A percentile compares a stretch with the other conserved stretches of the same genome.
Evolutionary conservation across 345 rosid species (phyloP).

Genomic region (Citrus australasica): DNA sequence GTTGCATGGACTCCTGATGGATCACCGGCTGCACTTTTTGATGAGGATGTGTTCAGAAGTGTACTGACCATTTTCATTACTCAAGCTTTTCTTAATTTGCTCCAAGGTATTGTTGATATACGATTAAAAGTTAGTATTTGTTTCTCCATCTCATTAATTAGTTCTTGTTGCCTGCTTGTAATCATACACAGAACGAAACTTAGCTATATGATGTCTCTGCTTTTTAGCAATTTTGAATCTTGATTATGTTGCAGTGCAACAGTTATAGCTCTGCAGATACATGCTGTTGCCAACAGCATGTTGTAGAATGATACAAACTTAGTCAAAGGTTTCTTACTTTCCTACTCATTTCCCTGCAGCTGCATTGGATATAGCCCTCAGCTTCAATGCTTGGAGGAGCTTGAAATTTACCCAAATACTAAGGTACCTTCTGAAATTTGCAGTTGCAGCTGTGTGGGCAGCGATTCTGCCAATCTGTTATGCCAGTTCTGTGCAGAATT

Average conservation of each 20-base stretch:
- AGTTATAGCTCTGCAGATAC: conserved; percentile 9
- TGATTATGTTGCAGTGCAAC: not conserved
- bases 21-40: conserved; percentile 59
- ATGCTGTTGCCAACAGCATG: conserved; percentile 2
- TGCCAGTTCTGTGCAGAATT: conserved; percentile 65
- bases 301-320: not conserved
- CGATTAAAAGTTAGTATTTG: not conserved
- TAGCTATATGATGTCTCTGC: not conserved
- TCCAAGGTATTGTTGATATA: conserved; percentile 55
- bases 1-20: conserved; percentile 77
- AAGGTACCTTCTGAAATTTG: conserved; percentile 73
- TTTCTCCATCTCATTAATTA: not conserved
- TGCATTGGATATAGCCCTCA: conserved; percentile 72
- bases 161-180: not conserved
- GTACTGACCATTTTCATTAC: conserved; percentile 87
- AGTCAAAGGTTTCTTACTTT: conserved; percentile 1
- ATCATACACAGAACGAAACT: not conserved
- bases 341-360: conserved; percentile 41
- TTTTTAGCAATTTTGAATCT: conserved; percentile 8
- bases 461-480: conserved; percentile 73
- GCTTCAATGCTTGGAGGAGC: conserved; percentile 80
- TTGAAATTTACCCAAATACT: conserved; percentile 72
- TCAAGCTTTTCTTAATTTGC: conserved; percentile 76
- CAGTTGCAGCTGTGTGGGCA: conserved; percentile 81
- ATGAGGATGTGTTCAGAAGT: conserved; percentile 50